A percentile compares a stretch with the other conserved stretches of the same genome.
These are phyloP conservation scores for Xylaria sp. DNA, from an alignment of 2,329 filamentous ascomycete species.

Conservation along the genomic window DNA sequence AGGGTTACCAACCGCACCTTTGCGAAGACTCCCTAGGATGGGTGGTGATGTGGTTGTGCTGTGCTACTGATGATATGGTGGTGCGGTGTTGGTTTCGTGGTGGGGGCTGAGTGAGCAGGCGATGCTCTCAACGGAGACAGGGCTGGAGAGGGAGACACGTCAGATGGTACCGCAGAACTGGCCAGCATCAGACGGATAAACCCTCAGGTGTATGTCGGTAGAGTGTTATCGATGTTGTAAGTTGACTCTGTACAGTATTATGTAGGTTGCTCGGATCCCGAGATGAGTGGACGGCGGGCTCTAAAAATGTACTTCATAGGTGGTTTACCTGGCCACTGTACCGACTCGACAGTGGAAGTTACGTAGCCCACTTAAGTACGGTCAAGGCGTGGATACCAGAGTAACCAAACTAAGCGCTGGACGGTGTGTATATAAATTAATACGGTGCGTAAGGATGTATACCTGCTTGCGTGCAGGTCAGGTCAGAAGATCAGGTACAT, in stretches of 20 bases:
- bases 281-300: background rate
- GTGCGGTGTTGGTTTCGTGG: constrained; percentile 6
- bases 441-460: too few relatives aligned
- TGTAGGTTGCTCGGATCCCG: constrained; percentile 15
- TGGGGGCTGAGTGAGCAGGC: constrained; percentile 6
- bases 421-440: background rate
- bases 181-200: constrained; percentile 3
- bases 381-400: background rate
- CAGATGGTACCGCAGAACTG: background rate
- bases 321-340: constrained; percentile 8
- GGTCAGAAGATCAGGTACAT: too few relatives aligned
- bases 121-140: constrained; percentile 3
- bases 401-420: background rate
- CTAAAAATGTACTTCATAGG: background rate
- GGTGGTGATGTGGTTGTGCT: background rate
- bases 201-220: constrained; percentile 21
- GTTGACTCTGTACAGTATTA: constrained; percentile 6
- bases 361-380: background rate
- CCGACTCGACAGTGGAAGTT: background rate
- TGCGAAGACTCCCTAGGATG: constrained; percentile 7
- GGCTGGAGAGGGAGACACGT: background rate
- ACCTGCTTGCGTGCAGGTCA: too few relatives aligned
- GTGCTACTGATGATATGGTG: background rate
- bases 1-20: constrained; percentile 28
- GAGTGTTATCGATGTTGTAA: constrained; percentile 33